These are phyloP conservation scores for Cadophora sp. DNA, from an alignment of 2,329 filamentous ascomycete species.

Conservation along the genomic window DNA sequence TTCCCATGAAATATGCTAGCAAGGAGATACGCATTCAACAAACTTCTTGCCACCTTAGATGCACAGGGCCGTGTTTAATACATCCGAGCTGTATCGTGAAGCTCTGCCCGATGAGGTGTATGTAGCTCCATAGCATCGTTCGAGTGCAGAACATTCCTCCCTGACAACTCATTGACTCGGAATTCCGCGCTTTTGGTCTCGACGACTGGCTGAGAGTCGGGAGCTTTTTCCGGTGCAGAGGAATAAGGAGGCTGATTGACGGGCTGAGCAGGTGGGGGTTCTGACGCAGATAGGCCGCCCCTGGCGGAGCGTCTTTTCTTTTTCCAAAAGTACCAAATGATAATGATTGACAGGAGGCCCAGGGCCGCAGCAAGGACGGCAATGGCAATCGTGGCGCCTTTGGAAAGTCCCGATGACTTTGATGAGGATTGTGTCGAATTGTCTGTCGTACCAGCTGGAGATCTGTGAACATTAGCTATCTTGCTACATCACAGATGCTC, in stretches of 20 bases:
- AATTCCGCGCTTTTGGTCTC: background rate
- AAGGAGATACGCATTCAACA: too few species aligned
- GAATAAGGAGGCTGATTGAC: background rate
- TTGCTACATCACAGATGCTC: background rate
- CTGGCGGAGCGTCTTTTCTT: background rate
- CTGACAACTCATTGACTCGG: background rate
- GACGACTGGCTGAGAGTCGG: background rate
- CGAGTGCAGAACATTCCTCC: background rate
- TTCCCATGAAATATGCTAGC: background rate
- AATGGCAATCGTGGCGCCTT: slow-evolving; percentile 5
- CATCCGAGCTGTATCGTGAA: background rate
- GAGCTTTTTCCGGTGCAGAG: background rate
- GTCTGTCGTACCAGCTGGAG: background rate
- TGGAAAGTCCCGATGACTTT: background rate
- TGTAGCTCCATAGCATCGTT: background rate
- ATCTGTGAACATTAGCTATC: background rate
- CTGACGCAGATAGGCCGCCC: background rate
- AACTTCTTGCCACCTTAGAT: background rate
- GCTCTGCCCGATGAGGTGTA: slow-evolving; percentile 3
- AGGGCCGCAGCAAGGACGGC: slow-evolving; percentile 6
- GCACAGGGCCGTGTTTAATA: background rate
- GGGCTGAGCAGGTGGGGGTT: background rate
- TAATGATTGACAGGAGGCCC: background rate
- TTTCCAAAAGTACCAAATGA: slow-evolving; percentile 1
- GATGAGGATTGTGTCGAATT: background rate